Base-by-base conservation (phyloP, 78 protist genomes). In the Mantamonas sphyraenae region DNA sequence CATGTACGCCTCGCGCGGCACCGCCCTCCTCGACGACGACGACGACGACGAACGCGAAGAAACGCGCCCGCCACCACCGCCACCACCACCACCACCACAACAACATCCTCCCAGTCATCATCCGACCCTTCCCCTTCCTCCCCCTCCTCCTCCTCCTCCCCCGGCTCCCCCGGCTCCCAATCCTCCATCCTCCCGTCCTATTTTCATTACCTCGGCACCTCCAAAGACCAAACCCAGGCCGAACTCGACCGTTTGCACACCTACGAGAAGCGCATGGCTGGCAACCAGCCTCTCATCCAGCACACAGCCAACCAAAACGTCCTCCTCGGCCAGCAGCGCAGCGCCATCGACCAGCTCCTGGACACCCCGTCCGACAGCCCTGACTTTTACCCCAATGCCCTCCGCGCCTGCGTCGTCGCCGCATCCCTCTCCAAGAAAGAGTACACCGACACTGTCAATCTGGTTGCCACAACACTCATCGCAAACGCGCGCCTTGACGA, bases 391-490 rank as follows among this genome's bases (percentile, higher is more conserved):
- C 9, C 51, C 19, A 51, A 61, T 31, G 31, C n/a, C 19, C 51
- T 61, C 34, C 14, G 31, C 28, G 67, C 67, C 12, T 61, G 67
- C 33, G 53, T 61, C 22, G 53, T 61, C 22, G 28, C 53, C 26
- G 45, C 51, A 1, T 5, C 31, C 28, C 19, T 39, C 28, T 35
- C 53, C 2, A 24, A 45, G 28, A 33, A 61, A 8, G 19, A 22
- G 51, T 61, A 39, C 51, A 9, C 1, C 35, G n/a, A 19, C 28
- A 61, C 67, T 5, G 24, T 61, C 22, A 61, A 61, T 5, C 67
- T 65, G 3, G 71, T 47, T 9, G 71, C 53, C 38, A 65, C 71
- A 2, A 47, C 10, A 5, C 71, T 65, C 3, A 47, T 65, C 39
- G 56, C 71, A 1, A 14, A 4, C 3, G 58, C 42, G 24, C 3